Conservation (phyloP, 805 yeast species). For the Kazachstania psychrophila region DNA sequence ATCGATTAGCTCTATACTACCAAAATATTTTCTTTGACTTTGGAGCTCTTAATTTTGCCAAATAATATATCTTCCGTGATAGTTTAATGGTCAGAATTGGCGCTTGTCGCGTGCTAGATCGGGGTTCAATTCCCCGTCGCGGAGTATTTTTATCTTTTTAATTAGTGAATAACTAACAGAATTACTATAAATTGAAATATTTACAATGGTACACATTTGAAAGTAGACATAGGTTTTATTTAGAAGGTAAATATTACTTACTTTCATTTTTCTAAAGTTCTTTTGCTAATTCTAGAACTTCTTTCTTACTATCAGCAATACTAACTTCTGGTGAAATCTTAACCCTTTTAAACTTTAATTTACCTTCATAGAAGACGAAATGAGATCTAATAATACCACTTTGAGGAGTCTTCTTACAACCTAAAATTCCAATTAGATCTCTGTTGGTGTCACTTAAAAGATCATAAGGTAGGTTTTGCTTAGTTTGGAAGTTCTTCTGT, state of each 20-base stretch:
- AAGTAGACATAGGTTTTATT: too few relatives aligned
- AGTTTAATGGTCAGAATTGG: slow-evolving; percentile 4
- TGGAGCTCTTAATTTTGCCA: too few relatives aligned
- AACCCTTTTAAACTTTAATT: slow-evolving; percentile 37
- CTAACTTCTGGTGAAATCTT: slow-evolving; percentile 47
- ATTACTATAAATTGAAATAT: too few relatives aligned
- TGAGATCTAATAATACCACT: slow-evolving; percentile 79
- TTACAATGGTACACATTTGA: too few relatives aligned
- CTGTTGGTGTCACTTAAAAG: slow-evolving; percentile 69
- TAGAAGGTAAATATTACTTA: too few relatives aligned
- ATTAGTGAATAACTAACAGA: too few relatives aligned
- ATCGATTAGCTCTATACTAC: too few relatives aligned
- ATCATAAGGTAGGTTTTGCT: slow-evolving; percentile 64
- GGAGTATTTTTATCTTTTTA: slow-evolving; percentile 1
- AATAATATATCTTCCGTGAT: too few relatives aligned
- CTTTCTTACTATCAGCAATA: slow-evolving; percentile 48
- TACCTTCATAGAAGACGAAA: slow-evolving; percentile 79
- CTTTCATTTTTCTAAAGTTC: too few relatives aligned
- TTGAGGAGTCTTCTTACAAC: slow-evolving; percentile 71
- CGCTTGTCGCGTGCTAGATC: slow-evolving; percentile 4
- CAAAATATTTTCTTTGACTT: too few relatives aligned
- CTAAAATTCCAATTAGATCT: slow-evolving; percentile 60
- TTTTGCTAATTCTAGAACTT: slow-evolving; percentile 38
- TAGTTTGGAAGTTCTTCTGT: slow-evolving; percentile 65
- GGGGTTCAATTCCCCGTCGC: slow-evolving; percentile 4